phyloP scores from a whole-genome alignment of 768 basidiomycete genomes.

The Filobasidium floriforme region DNA sequence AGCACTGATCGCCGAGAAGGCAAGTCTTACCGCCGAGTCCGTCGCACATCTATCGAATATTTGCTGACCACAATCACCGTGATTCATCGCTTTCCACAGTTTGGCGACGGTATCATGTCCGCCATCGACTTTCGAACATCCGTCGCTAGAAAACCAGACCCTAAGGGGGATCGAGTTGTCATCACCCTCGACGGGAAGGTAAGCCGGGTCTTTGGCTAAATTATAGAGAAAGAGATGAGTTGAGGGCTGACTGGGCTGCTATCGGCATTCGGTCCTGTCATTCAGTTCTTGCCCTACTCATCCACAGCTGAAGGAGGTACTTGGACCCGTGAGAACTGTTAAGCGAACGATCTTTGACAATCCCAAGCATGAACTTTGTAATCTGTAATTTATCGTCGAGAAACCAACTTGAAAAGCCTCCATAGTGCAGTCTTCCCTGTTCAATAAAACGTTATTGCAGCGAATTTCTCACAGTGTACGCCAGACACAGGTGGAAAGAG shows the following conservation, averaged over 20 bases:
- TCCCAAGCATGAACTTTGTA: no score
- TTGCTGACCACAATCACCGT: no score
- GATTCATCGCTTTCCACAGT: slow-evolving; percentile 19
- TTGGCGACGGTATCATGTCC: slow-evolving; percentile 43
- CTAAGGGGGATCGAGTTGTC: slow-evolving; percentile 40
- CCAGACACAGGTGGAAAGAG: no score
- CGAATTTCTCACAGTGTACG: no score
- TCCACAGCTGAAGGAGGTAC: slow-evolving; percentile 24
- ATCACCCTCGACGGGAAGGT: slow-evolving; percentile 42
- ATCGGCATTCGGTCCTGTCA: not conserved
- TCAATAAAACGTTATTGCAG: no score
- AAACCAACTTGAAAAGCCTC: no score
- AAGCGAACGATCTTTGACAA: not conserved
- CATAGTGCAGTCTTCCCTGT: no score
- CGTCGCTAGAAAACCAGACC: slow-evolving; percentile 33
- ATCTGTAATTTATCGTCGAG: no score
- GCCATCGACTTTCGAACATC: slow-evolving; percentile 39
- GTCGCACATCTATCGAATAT: not conserved
- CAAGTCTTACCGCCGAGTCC: slow-evolving; percentile 3
- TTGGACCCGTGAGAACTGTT: slow-evolving; percentile 20
- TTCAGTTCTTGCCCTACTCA: slow-evolving; percentile 33
- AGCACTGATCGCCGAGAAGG: slow-evolving; percentile 40
- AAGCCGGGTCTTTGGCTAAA: not conserved
- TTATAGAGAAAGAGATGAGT: not conserved
- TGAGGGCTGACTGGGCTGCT: not conserved